Evolutionary conservation across 169 alveolate species (phyloP).

Genomic region (Eimeria acervulina): DNA sequence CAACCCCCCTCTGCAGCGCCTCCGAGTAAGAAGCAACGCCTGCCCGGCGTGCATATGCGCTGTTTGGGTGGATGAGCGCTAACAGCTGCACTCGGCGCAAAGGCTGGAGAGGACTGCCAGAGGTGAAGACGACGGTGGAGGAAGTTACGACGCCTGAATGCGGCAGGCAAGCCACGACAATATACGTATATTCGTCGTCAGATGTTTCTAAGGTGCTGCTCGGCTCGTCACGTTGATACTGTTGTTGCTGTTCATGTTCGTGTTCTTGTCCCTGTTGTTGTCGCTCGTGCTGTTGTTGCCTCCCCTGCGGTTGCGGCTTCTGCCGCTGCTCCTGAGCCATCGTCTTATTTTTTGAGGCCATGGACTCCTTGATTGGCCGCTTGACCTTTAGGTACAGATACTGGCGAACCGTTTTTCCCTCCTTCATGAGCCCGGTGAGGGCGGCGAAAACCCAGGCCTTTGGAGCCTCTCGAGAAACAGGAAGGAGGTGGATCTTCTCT

Average conservation of each 20-base stretch:
- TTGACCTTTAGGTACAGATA: constrained; percentile 61
- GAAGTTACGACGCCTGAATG: constrained; percentile 62
- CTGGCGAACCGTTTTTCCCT: constrained; percentile 61
- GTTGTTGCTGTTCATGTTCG: not conserved
- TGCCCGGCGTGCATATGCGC: constrained; percentile 77
- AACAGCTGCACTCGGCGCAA: constrained; percentile 82
- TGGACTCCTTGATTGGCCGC: constrained; percentile 50
- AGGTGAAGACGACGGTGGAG: constrained; percentile 58
- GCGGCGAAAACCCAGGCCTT: constrained; percentile 55
- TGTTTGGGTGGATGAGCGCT: constrained; percentile 83
- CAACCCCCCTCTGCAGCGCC: constrained; percentile 68
- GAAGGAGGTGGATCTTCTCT: constrained; percentile 67
- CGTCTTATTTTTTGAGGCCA: not conserved
- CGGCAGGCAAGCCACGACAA: constrained; percentile 80
- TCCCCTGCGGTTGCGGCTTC: not conserved
- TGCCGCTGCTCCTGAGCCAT: not conserved
- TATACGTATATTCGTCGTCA: constrained; percentile 59
- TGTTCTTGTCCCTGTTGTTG: not conserved
- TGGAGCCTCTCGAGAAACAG: constrained; percentile 68
- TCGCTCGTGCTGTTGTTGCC: not conserved
- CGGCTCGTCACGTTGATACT: not conserved
- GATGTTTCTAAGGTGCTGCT: not conserved
- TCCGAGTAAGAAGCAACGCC: constrained; percentile 77
- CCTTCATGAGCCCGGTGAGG: constrained; percentile 69
- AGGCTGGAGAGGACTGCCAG: constrained; percentile 77